phyloP scores from a whole-genome alignment of 2,329 filamentous ascomycete genomes.

The Colletotrichum sp. region DNA sequence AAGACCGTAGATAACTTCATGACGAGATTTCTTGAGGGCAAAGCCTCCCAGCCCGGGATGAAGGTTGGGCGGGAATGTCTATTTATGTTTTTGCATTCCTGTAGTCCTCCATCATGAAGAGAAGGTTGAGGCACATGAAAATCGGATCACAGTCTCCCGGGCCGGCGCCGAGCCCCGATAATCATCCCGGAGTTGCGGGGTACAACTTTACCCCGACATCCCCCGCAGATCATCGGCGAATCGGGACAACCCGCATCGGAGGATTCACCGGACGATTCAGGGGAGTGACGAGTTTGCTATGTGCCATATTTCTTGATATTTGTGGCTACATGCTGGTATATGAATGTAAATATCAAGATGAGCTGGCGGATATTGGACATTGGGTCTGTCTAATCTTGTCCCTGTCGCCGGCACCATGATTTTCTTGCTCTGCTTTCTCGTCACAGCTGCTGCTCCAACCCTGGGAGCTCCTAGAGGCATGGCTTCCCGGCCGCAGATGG shows the following conservation, averaged over 20 bases:
- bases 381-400: background rate
- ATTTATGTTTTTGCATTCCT: background rate
- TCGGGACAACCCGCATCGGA: background rate
- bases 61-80: background rate
- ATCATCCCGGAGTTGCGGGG: background rate
- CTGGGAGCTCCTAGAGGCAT: background rate
- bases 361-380: background rate
- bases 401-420: background rate
- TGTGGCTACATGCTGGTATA: background rate
- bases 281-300: background rate
- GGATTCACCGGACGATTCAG: background rate
- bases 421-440: background rate
- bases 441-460: background rate
- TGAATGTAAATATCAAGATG: background rate
- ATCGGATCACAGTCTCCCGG: background rate
- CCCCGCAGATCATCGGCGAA: background rate
- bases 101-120: background rate
- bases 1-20: background rate
- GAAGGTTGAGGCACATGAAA: accelerated
- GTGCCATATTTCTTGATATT: background rate
- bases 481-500: background rate
- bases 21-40: background rate
- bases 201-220: background rate
- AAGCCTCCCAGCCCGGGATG: accelerated
- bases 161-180: background rate